These are phyloP conservation scores for Trypanosoma mega DNA, from an alignment of 208 protist genomes.

Conservation along the genomic window DNA sequence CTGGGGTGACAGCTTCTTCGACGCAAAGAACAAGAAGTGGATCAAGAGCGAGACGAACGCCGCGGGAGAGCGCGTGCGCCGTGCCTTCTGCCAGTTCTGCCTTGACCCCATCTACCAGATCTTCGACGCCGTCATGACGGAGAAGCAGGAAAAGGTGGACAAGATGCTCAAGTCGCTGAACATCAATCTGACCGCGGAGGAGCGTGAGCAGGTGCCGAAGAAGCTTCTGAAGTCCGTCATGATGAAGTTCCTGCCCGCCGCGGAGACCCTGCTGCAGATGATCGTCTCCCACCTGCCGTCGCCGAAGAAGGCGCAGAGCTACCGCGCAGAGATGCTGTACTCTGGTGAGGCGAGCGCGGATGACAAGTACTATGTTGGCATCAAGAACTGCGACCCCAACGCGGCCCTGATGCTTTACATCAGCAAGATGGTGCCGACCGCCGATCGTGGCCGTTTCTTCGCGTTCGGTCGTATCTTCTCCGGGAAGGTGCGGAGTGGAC, in stretches of 20 bases:
- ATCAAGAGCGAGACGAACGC: conserved; percentile 68
- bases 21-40: conserved; percentile 87
- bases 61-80: conserved; percentile 61
- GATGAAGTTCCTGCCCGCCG: conserved; percentile 97
- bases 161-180: conserved; percentile 94
- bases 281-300: conserved; percentile 98
- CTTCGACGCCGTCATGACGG: conserved; percentile 95
- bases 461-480: conserved; percentile 75
- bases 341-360: conserved; percentile 95
- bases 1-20: conserved; percentile 99
- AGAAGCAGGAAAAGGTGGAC: conserved; percentile 91
- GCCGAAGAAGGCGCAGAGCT: conserved; percentile 96
- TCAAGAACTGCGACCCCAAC: conserved; percentile 92
- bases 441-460: conserved; percentile 93
- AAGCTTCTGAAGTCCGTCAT: conserved; percentile 97
- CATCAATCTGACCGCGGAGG: conserved; percentile 92
- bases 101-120: conserved; percentile 98
- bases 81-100: conserved; percentile 96
- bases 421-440: conserved; percentile 99
- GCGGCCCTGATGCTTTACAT: conserved; percentile 99
- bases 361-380: conserved; percentile 85
- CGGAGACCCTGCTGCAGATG: conserved; percentile 98
- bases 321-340: conserved; percentile 96
- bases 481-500: conserved; percentile 96
- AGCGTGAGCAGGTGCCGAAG: conserved; percentile 93